Evolutionary conservation across 345 rosid species (phyloP), one percentile per base, ranked within the genome.

Genomic region (Aethionema arabicum): DNA sequence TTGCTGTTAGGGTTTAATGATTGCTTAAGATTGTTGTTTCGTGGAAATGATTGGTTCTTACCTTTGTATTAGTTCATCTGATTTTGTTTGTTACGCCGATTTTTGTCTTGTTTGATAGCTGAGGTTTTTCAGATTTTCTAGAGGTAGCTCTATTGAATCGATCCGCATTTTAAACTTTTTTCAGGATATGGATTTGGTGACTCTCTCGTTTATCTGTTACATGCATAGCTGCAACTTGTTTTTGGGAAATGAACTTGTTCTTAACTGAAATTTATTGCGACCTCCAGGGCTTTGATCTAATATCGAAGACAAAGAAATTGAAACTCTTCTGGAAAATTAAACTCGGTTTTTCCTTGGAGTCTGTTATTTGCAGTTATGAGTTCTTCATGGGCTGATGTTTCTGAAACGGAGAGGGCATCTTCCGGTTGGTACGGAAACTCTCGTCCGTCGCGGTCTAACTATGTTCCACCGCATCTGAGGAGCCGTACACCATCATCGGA

Each of bases 311-410:
- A 36, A 61, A 48, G 44, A 32, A 45, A 16, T 38, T 16, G 62
- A 30, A 60, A 50, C 11, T 62, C 14, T 62, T 53, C 29, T 44
- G 35, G 11, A 5, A 54, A 55, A 32, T 7, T n/a, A 11, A 59
- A 27, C 41, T 42, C 45, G 46, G 15, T 43, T 60, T 3, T 21
- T 10, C 36, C 29, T 33, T 6, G 2, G 52, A 44, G 15, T 27
- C 54, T 69, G 46, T 55, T 10, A 11, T 70, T 57, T 70, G 75
- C 61, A 65, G 10, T 8, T 38, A 75, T 78, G 88, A 84, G 76
- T 80, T 81, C 83, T 72, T 87, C 97, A 76, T 93, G 99, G 99
- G 99, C 97, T 33, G 97, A 90, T 52, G 97, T 84, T 76, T 95
- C 91, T 52, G 87, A 82, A 68, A 68, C 95, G 69, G 98, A 87